Conservation (phyloP, 805 yeast genomes). For the Hermanozyma aechmeae region DNA sequence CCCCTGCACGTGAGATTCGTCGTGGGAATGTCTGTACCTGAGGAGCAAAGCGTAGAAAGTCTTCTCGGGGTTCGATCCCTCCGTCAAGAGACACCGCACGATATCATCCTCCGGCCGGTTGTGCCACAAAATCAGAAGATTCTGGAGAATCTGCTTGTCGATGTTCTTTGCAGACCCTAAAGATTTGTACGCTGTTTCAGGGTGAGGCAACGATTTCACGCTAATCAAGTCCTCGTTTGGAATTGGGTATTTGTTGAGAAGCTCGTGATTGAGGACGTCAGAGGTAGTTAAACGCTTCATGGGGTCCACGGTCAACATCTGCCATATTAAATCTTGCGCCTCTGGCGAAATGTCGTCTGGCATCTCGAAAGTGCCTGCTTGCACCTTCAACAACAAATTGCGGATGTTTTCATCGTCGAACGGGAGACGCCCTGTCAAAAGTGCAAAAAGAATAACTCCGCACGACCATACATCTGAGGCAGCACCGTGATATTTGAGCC, state of each 20-base stretch:
- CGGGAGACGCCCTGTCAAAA: conserved; percentile 73
- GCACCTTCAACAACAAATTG: conserved; percentile 62
- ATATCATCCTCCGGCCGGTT: conserved; percentile 38
- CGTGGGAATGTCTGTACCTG: conserved; percentile 35
- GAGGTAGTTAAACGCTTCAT: conserved; percentile 59
- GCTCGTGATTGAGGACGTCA: conserved; percentile 51
- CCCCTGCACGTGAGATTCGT: conserved; percentile 9
- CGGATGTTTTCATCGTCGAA: conserved; percentile 78
- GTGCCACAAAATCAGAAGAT: conserved; percentile 50
- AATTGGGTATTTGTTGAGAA: conserved; percentile 43
- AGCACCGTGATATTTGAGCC: conserved; percentile 71
- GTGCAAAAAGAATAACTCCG: conserved; percentile 73
- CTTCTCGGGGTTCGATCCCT: conserved; percentile 36
- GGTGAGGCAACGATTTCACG: conserved; percentile 44
- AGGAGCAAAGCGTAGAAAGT: conserved; percentile 37
- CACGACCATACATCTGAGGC: conserved; percentile 88
- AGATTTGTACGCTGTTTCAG: conserved; percentile 43
- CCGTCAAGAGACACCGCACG: conserved; percentile 23
- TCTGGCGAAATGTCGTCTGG: conserved; percentile 54
- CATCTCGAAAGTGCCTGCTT: conserved; percentile 66
- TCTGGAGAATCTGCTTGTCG: conserved; percentile 44
- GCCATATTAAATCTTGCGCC: conserved; percentile 57
- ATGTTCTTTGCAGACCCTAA: conserved; percentile 39
- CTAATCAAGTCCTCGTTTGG: conserved; percentile 35
- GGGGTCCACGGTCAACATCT: conserved; percentile 67